phyloP scores from a whole-genome alignment of 1,284 basidiomycete species.

The Wallemia ichthyophaga region DNA sequence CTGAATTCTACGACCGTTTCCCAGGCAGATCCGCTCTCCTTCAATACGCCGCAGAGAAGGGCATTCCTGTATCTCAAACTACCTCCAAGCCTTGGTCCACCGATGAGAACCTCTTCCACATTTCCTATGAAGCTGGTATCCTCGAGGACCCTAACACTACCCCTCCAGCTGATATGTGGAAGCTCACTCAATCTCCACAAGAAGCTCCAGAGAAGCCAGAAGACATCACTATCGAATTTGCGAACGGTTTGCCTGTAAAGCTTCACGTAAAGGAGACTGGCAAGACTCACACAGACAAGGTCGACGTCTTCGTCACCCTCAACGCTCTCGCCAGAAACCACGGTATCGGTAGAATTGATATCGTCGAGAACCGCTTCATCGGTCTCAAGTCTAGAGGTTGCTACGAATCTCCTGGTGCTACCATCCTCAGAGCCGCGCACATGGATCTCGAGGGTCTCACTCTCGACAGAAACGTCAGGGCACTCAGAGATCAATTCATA shows the following conservation, averaged over 20 bases:
- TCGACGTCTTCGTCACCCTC: conserved; percentile 76
- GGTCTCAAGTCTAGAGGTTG: conserved; percentile 96
- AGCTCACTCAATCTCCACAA: conserved; percentile 62
- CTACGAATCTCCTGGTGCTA: conserved; percentile 90
- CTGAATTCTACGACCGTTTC: conserved; percentile 92
- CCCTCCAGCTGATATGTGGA: conserved; percentile 98
- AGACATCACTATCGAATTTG: conserved; percentile 55
- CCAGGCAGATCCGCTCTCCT: conserved; percentile 79
- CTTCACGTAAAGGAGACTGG: conserved; percentile 25
- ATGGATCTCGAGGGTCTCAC: conserved; percentile 92
- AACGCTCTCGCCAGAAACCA: conserved; percentile 81
- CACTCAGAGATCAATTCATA: conserved; percentile 77
- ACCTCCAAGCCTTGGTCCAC: conserved; percentile 97
- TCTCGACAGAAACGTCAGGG: conserved; percentile 84
- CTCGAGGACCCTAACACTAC: conserved; percentile 89
- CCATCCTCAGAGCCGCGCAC: conserved; percentile 81
- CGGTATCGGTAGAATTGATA: conserved; percentile 86
- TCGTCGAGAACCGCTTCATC: conserved; percentile 98
- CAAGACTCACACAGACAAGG: conserved; percentile 43
- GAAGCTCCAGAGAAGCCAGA: conserved; percentile 55
- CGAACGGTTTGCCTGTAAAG: conserved; percentile 53
- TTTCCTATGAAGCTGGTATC: conserved; percentile 97
- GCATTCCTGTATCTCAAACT: conserved; percentile 83
- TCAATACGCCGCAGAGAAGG: conserved; percentile 58
- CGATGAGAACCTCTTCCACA: conserved; percentile 91